Evolutionary conservation across 805 yeast genomes (phyloP), one percentile per base, ranked within the genome.

Genomic region (Torulaspora quercuum): DNA sequence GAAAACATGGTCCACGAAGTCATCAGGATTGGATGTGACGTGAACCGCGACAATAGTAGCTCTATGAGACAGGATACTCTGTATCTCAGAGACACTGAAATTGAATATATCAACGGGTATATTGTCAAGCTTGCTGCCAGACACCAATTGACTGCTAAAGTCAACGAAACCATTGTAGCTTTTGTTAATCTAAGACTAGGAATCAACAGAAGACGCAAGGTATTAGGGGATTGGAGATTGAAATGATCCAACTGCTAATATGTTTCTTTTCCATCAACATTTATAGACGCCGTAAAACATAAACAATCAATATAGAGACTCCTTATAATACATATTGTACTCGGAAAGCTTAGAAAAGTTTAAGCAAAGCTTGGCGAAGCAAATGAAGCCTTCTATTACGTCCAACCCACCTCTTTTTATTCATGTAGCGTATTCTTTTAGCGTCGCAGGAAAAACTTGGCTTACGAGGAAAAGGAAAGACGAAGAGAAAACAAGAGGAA

Each of bases 91-190:
- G 70, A 68, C 10, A 84, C 92, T 0, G 98, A 90, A 55, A 75
- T 90, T 13, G 83, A 80, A 42, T 82, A 74, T 55, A 80, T 90
- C 41, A 92, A 89, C 55, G 97, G 97, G 1, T 86, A 78, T 52
- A 69, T 89, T 8, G 80, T 73, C 1, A 55, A 52, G 5, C 61
- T 78, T 35, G 95, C 85, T 1, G 48, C 59, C 19, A 62, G 65
- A 40, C 60, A 69, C 30, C 65, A 69, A 0, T 23, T 63, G 29
- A 52, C 41, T 2, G 58, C 61, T 1, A 57, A 59, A 19, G 55
- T 58, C 16, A 66, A 66, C 45, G 48, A 47, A 28, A 56, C 68
- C 1, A 50, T 66, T 7, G 42, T 48, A 7, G 54, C 59, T 25
- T 42, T 67, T 10, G 67, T 65, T 4, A 63, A 59, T 15, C 39